phyloP scores from a whole-genome alignment of 83 land plant genomes.

The Picea engelmannii region DNA sequence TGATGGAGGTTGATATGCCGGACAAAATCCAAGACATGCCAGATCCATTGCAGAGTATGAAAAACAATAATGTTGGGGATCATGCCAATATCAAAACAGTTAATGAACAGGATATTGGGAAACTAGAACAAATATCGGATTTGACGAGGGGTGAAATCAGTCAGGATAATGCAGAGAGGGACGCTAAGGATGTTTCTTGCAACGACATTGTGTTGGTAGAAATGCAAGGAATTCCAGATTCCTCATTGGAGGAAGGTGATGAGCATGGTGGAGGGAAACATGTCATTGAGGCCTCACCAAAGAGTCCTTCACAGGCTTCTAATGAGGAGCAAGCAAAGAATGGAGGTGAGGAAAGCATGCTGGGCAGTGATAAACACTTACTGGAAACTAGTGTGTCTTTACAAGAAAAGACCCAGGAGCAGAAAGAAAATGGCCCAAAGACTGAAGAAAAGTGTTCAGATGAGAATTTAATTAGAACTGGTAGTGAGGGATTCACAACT shows the following conservation, averaged over 20 bases:
- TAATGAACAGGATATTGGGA: background rate
- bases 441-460: background rate
- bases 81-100: background rate
- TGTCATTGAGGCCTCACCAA: too few species aligned
- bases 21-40: background rate
- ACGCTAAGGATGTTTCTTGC: background rate
- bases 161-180: background rate
- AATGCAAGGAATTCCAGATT: background rate
- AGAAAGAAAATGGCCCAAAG: background rate
- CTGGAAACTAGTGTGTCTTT: too few species aligned
- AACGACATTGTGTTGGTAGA: background rate
- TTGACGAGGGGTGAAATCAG: background rate
- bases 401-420: background rate
- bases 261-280: too few species aligned
- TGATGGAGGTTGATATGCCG: slow-evolving; percentile 1
- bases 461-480: too few species aligned
- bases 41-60: background rate
- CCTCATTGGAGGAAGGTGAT: too few species aligned
- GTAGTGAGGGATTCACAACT: too few species aligned
- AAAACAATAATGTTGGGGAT: background rate
- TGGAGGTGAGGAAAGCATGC: background rate
- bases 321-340: background rate
- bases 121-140: background rate
- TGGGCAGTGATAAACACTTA: background rate
- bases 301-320: background rate